phyloP scores from a whole-genome alignment of 2,329 filamentous ascomycete species.

The Aureobasidium mangrovei region DNA sequence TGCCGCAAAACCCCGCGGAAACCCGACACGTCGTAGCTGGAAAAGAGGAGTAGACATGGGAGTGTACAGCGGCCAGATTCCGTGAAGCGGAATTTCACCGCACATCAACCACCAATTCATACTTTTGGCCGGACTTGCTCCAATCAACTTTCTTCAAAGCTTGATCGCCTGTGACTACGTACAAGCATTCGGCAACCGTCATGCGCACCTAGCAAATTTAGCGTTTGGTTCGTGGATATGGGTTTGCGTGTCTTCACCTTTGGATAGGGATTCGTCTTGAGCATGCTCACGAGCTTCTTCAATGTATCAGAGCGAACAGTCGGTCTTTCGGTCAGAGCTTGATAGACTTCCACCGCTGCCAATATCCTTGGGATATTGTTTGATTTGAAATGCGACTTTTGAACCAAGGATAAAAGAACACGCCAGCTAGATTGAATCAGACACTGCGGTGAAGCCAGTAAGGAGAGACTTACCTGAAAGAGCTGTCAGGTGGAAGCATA shows the following conservation, averaged over 20 bases:
- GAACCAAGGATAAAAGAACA: conserved; percentile 58
- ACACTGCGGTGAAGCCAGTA: neutral
- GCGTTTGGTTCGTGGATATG: neutral
- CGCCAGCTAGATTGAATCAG: conserved; percentile 37
- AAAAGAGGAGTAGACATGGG: neutral
- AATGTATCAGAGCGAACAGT: conserved; percentile 48
- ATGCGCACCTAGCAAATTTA: conserved; percentile 41
- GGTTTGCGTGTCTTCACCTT: conserved; percentile 43
- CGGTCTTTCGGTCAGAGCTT: conserved; percentile 52
- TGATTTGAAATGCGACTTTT: conserved; percentile 75
- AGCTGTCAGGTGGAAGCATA: conserved; percentile 1
- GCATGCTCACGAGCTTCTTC: conserved; percentile 61
- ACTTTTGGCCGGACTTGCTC: conserved; percentile 16
- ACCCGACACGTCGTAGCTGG: neutral
- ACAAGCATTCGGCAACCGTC: conserved; percentile 34
- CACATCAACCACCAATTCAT: neutral
- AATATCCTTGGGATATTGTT: conserved; percentile 74
- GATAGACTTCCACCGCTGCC: conserved; percentile 72
- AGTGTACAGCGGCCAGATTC: neutral
- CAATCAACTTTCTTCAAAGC: conserved; percentile 20
- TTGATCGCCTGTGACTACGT: conserved; percentile 29
- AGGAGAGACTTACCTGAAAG: conserved; percentile 47
- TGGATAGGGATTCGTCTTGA: conserved; percentile 71
- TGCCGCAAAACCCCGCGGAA: neutral
- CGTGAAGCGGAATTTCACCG: conserved; percentile 3